These are phyloP conservation scores for Phalaenopsis aphrodite DNA, from an alignment of 106 monocot genomes.

Conservation along the genomic window DNA sequence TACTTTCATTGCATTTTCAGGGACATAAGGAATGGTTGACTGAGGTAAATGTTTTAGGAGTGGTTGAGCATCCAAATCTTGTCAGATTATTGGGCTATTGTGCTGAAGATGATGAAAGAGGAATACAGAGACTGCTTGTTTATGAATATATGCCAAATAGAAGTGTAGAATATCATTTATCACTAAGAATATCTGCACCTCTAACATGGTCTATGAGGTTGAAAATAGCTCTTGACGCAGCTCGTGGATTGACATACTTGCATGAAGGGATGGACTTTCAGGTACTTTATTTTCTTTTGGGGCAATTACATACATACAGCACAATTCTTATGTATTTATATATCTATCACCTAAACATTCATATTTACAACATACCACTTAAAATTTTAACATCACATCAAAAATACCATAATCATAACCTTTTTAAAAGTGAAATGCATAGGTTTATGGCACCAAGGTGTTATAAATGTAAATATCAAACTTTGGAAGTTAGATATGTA, in stretches of 20 bases:
- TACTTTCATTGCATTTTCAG: conserved; percentile 15
- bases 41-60: conserved; percentile 66
- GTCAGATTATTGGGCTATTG: conserved; percentile 69
- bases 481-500: too few relatives aligned
- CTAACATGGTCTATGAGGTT: conserved; percentile 54
- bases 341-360: too few relatives aligned
- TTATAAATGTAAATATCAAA: too few relatives aligned
- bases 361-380: too few relatives aligned
- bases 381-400: too few relatives aligned
- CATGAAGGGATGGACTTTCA: conserved; percentile 67
- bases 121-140: conserved; percentile 60
- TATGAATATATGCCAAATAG: conserved; percentile 74
- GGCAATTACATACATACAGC: too few relatives aligned
- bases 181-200: conserved; percentile 18
- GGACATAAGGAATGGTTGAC: conserved; percentile 82
- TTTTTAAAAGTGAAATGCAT: too few relatives aligned
- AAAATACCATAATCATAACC: too few relatives aligned
- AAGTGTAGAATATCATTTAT: conserved; percentile 56
- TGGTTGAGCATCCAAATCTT: conserved; percentile 69
- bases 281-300: conserved; percentile 16
- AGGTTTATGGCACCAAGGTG: too few relatives aligned
- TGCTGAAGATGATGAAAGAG: conserved; percentile 75
- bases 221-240: conserved; percentile 63
- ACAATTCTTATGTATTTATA: too few relatives aligned
- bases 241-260: conserved; percentile 51